A percentile compares a stretch with the other conserved stretches of the same genome.
phyloP scores from a whole-genome alignment of 1,284 basidiomycete genomes.

The Leccinum pachyderme region DNA sequence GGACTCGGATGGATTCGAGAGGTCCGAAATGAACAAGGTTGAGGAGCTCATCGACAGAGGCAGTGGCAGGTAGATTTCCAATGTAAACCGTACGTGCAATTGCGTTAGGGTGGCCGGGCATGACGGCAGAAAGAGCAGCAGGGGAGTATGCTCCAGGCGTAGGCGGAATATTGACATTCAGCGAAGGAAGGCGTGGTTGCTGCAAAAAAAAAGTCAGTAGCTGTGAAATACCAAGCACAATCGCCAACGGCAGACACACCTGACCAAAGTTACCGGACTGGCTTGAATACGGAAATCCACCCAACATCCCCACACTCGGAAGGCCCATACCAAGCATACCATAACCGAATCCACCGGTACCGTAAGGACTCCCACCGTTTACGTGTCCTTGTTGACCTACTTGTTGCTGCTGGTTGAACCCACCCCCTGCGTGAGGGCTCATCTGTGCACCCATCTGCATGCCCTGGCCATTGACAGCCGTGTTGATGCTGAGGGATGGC shows the following conservation, averaged over 20 bases:
- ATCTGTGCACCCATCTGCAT: slow-evolving; percentile 53
- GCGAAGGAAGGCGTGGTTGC: slow-evolving; percentile 59
- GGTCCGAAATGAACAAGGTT: slow-evolving; percentile 98
- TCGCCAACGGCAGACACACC: slow-evolving; percentile 37
- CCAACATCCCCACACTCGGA: slow-evolving; percentile 64
- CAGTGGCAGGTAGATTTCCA: slow-evolving; percentile 93
- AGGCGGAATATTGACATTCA: slow-evolving; percentile 58
- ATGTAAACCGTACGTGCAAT: slow-evolving; percentile 94
- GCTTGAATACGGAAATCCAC: slow-evolving; percentile 65
- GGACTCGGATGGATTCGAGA: slow-evolving; percentile 90
- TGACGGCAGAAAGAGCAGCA: slow-evolving; percentile 63
- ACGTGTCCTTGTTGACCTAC: slow-evolving; percentile 36
- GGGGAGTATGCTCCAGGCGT: slow-evolving; percentile 68
- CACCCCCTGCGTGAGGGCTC: slow-evolving; percentile 55
- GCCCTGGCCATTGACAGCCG: slow-evolving; percentile 49
- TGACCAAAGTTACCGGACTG: slow-evolving; percentile 70
- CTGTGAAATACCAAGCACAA: neutral
- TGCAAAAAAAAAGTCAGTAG: slow-evolving; percentile 33
- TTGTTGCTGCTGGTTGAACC: slow-evolving; percentile 50
- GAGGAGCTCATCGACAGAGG: slow-evolving; percentile 95
- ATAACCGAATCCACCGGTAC: slow-evolving; percentile 54
- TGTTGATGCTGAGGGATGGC: slow-evolving; percentile 65
- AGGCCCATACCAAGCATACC: slow-evolving; percentile 76
- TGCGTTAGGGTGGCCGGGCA: slow-evolving; percentile 61
- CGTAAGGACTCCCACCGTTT: slow-evolving; percentile 46